Base-by-base conservation (phyloP, 805 yeast species). In the Suhomyces sp. region DNA sequence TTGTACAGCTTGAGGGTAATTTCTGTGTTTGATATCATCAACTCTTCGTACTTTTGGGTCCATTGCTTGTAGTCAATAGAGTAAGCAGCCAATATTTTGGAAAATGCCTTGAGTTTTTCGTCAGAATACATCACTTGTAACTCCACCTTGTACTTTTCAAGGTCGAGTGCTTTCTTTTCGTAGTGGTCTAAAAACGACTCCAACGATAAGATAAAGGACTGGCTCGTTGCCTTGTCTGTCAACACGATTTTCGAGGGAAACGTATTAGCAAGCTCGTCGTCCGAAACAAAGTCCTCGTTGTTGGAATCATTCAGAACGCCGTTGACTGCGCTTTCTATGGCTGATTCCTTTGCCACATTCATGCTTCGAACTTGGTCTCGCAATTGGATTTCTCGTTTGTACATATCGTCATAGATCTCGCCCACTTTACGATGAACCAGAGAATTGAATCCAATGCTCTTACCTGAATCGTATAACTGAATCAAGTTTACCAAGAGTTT, bases 231-330 rank as follows among this genome's bases (percentile, higher is more conserved):
- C 1, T 48, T 19, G 26, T 71, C 65, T 0, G 64, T 55, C 2
- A 81, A 49, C 0, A 84, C 73, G 33, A 83, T 61, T 53, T 78
- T 82, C 0, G 88, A 78, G 1, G 89, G 87, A 45, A 77, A 84
- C 1, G 82, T 71, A 40, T 76, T 74, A 15, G 58, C 62, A 46
- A 85, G 67, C 42, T 79, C 78, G 24, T 79, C 79, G 65, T 86
- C 91, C 1, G 88, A 73, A 6, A 83, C 69, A 52, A 62, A 69
- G 56, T 80, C 84, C 38, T 59, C 50, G 12, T 61, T 71, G 15
- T 24, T 24, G 9, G 9, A 15, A 19, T 22, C 46, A 23, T 24
- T 42, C 23, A 19, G 6, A 19, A 8, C 24, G 10, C 42, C 42
- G 22, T 41, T 41, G n/a, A 22, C 9, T n/a, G 12, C n/a, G 19